Percentiles rank a stretch among this genome's conserved stretches.
phyloP scores from a whole-genome alignment of 495 filamentous ascomycete genomes.

The Talaromyces nanjingensis region DNA sequence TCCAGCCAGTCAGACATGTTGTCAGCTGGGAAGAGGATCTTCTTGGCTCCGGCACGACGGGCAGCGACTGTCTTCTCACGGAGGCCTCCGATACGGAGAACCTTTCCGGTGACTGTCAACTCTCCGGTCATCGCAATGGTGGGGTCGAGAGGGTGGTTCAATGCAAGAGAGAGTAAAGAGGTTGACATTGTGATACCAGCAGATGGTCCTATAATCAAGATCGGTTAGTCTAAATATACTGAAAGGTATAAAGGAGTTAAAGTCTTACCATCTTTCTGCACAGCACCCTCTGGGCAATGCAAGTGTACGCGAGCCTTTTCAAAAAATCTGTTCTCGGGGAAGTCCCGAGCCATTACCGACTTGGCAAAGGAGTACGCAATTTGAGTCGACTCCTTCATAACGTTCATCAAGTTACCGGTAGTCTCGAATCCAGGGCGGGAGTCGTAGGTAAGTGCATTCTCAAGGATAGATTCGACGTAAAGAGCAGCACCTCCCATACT shows the following conservation, averaged over 20 bases:
- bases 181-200: constrained; percentile 98
- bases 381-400: constrained; percentile 94
- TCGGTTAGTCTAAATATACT: background rate
- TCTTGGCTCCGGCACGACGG: constrained; percentile 85
- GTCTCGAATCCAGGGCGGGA: constrained; percentile 76
- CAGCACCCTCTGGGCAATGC: constrained; percentile 95
- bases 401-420: constrained; percentile 89
- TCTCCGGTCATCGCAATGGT: constrained; percentile 98
- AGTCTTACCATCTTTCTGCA: constrained; percentile 78
- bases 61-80: constrained; percentile 99
- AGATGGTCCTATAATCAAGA: constrained; percentile 52
- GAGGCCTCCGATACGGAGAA: constrained; percentile 90
- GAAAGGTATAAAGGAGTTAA: background rate
- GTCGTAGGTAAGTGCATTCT: constrained; percentile 61
- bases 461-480: constrained; percentile 95
- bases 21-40: constrained; percentile 90
- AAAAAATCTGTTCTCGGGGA: constrained; percentile 88
- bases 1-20: constrained; percentile 97
- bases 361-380: constrained; percentile 98
- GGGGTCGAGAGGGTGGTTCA: constrained; percentile 70
- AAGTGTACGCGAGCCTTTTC: constrained; percentile 94
- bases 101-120: constrained; percentile 94
- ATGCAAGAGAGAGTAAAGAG: constrained; percentile 73
- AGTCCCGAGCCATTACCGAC: constrained; percentile 72
- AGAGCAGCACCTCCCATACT: constrained; percentile 92